A percentile compares a stretch with the other conserved stretches of the same genome.
These are phyloP conservation scores for Brasenia schreberi DNA, from an alignment of 164 flowering plant species.

Conservation along the genomic window DNA sequence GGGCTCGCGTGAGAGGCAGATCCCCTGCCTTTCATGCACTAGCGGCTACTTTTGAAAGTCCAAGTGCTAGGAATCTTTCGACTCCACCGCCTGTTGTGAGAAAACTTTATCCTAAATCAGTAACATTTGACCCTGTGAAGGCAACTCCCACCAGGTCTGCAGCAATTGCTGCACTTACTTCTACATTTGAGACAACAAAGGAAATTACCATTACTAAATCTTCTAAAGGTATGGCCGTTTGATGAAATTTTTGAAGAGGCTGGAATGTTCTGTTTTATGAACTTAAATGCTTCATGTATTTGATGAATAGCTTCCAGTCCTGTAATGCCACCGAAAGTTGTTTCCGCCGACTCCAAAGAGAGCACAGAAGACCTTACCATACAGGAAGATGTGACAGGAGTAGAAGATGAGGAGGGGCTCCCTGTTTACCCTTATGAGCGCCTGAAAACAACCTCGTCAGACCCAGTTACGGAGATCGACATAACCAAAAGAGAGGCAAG, in stretches of 20 bases:
- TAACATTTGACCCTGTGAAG: constrained; percentile 50
- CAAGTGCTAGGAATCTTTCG: constrained; percentile 79
- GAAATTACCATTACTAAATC: constrained; percentile 38
- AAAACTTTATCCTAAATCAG: constrained; percentile 83
- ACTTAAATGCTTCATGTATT: constrained; percentile 1
- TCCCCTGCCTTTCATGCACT: constrained; percentile 96
- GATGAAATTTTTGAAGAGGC: not conserved
- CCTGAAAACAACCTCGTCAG: constrained; percentile 41
- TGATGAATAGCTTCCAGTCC: constrained; percentile 28
- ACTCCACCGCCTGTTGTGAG: constrained; percentile 92
- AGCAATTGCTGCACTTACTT: constrained; percentile 63
- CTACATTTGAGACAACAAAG: constrained; percentile 50
- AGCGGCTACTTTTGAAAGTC: constrained; percentile 82
- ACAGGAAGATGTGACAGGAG: constrained; percentile 70
- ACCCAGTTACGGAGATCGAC: constrained; percentile 78
- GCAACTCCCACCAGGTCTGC: constrained; percentile 43
- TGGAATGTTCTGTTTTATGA: not conserved
- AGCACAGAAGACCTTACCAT: constrained; percentile 50
- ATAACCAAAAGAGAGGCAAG: constrained; percentile 92
- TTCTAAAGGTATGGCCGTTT: constrained; percentile 33
- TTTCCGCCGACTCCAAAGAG: constrained; percentile 1
- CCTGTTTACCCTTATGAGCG: constrained; percentile 71
- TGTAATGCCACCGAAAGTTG: constrained; percentile 17
- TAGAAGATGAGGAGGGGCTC: constrained; percentile 86
- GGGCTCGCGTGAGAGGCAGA: constrained; percentile 94